phyloP scores from a whole-genome alignment of 441 rosid species.

The Eruca vesicaria region DNA sequence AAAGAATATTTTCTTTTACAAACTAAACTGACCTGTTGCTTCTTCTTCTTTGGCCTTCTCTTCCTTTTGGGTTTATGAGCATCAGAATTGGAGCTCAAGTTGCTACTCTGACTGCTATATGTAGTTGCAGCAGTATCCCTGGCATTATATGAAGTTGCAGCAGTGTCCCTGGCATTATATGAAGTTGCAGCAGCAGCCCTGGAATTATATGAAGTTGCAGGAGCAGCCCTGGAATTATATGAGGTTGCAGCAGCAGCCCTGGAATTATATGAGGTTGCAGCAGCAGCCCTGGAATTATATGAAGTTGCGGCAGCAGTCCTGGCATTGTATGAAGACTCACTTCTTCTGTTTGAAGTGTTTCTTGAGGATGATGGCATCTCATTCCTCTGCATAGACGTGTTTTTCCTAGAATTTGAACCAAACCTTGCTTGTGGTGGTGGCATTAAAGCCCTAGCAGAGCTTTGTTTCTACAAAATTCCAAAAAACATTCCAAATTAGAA shows the following conservation, averaged over 20 bases:
- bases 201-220: conserved; percentile 42
- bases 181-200: conserved; percentile 42
- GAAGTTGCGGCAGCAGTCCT: conserved; percentile 46
- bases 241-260: conserved; percentile 43
- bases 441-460: conserved; percentile 83
- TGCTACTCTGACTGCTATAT: conserved; percentile 81
- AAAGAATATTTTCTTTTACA: background rate
- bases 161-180: conserved; percentile 38
- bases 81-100: conserved; percentile 94
- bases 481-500: background rate
- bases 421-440: conserved; percentile 93
- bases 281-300: conserved; percentile 37
- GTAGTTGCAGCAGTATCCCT: conserved; percentile 46
- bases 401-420: conserved; percentile 68
- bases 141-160: background rate
- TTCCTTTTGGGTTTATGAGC: conserved; percentile 92
- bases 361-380: conserved; percentile 66
- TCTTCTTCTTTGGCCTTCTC: conserved; percentile 96
- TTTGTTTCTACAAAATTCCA: conserved; percentile 48
- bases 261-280: conserved; percentile 43
- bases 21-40: conserved; percentile 46
- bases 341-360: conserved; percentile 67
- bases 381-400: conserved; percentile 50
- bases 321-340: conserved; percentile 49
- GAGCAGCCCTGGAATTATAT: conserved; percentile 40